Percentiles rank a stretch among this genome's conserved stretches.
These are phyloP conservation scores for Irpex sp. DNA, from an alignment of 1,284 basidiomycete species.

Conservation along the genomic window DNA sequence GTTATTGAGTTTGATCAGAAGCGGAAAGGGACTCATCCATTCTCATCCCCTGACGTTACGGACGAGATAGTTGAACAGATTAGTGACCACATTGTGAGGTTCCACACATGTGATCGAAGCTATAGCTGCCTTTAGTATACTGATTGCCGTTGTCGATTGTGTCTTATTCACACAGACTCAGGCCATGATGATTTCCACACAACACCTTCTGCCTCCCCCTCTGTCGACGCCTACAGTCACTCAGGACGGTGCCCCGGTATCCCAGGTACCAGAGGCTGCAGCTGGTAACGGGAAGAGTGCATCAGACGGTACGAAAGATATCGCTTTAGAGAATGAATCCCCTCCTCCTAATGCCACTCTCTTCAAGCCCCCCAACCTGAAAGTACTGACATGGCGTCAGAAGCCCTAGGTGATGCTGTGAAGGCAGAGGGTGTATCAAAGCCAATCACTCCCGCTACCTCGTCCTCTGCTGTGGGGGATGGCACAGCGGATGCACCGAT, in stretches of 20 bases:
- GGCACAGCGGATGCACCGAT: conserved; percentile 11
- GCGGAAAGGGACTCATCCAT: conserved; percentile 44
- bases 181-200: conserved; percentile 84
- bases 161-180: conserved; percentile 47
- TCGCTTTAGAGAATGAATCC: background rate
- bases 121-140: conserved; percentile 1
- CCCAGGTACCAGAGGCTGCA: background rate
- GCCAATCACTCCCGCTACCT: background rate
- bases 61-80: conserved; percentile 71
- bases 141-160: background rate
- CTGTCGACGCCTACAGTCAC: conserved; percentile 15
- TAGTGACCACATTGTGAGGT: conserved; percentile 58
- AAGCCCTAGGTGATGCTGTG: background rate
- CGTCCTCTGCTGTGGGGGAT: conserved; percentile 3
- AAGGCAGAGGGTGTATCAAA: background rate
- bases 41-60: conserved; percentile 53
- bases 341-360: background rate
- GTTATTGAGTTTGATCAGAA: conserved; percentile 89
- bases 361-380: background rate
- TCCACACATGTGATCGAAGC: conserved; percentile 7
- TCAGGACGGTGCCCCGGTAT: conserved; percentile 8
- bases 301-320: background rate
- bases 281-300: background rate
- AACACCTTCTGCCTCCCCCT: conserved; percentile 64
- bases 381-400: background rate